phyloP scores from a whole-genome alignment of 331 rosid species.

The Cucumis variabilis region DNA sequence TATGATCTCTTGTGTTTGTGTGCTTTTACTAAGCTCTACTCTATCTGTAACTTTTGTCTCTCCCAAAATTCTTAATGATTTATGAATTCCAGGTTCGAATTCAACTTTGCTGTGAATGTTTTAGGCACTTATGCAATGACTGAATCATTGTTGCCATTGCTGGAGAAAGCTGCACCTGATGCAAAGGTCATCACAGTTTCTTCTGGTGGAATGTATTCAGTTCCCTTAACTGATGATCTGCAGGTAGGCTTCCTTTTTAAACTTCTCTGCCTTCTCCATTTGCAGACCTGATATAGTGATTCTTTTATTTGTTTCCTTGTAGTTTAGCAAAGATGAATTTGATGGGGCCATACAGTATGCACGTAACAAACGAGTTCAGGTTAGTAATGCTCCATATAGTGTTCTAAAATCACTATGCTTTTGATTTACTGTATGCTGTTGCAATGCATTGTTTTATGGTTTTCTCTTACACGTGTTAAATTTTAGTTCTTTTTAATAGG shows the following conservation, averaged over 20 bases:
- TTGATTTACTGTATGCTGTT: neutral
- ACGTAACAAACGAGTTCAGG: constrained; percentile 92
- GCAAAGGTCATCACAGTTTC: constrained; percentile 91
- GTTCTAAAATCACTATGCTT: constrained; percentile 8
- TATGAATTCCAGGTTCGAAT: constrained; percentile 67
- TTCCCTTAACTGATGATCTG: constrained; percentile 76
- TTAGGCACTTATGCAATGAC: constrained; percentile 80
- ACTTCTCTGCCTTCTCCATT: constrained; percentile 1
- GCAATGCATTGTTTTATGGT: neutral
- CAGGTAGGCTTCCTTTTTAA: constrained; percentile 53
- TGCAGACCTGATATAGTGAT: constrained; percentile 1
- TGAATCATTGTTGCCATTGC: constrained; percentile 73
- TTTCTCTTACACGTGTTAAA: neutral
- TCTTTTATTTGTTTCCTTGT: constrained; percentile 36
- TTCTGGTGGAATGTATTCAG: constrained; percentile 95
- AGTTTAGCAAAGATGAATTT: constrained; percentile 66
- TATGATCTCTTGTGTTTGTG: constrained; percentile 35
- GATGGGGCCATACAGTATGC: constrained; percentile 81
- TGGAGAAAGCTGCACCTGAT: constrained; percentile 92
- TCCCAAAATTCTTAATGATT: constrained; percentile 26
- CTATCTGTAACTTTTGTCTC: neutral
- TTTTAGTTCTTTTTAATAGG: neutral
- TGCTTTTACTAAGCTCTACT: constrained; percentile 8
- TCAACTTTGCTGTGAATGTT: constrained; percentile 83
- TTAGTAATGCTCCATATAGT: constrained; percentile 28